Evolutionary conservation across 1,284 basidiomycete genomes (phyloP), one percentile per base, ranked within the genome.

Genomic region (Hypsizygus ulmarius): DNA sequence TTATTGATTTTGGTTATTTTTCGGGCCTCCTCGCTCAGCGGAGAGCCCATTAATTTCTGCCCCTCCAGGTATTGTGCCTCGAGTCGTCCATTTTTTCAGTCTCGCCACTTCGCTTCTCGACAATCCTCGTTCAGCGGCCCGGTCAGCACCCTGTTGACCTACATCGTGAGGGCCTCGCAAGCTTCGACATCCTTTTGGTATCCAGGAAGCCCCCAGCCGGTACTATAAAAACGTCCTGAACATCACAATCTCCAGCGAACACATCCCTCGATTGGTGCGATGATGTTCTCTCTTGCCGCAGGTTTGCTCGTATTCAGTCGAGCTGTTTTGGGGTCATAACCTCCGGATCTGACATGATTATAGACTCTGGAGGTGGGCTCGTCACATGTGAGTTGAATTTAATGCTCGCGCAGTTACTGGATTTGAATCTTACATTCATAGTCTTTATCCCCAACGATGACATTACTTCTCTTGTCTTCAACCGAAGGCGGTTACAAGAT

Each of bases 401-500:
- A 11, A 5, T 7, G 43, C 21, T 5, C 14, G 8, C 9, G 12
- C 10, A 16, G 10, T 38, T 14, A 21, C 21, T 8, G 16, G 5
- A 1, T 18, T 10, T 39, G 3, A 44, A 19, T 14, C 5, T 4
- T 18, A 11, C 37, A 19, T 18, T 16, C 25, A 16, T 5, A 73
- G 73, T 74, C 51, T 67, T 72, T 56, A 68, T 55, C 4, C 54
- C 65, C 25, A 72, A 71, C 57, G 73, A 72, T 12, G 72, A 77
- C 55, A 72, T 76, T 18, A 74, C 68, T 1, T 75, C 73, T 0
- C 51, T 77, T 15, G 54, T 62, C 28, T 76, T 66, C 62, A 74
- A 75, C 51, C 71, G 73, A 25, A 69, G 66, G 44, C 66, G 76
- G 53, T 58, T 74, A 15, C 74, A 75, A 50, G 74, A 75, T 57